Evolutionary conservation across 2,329 filamentous ascomycete species (phyloP), one percentile per base, ranked within the genome.

Genomic region (Alternaria gaisen): DNA sequence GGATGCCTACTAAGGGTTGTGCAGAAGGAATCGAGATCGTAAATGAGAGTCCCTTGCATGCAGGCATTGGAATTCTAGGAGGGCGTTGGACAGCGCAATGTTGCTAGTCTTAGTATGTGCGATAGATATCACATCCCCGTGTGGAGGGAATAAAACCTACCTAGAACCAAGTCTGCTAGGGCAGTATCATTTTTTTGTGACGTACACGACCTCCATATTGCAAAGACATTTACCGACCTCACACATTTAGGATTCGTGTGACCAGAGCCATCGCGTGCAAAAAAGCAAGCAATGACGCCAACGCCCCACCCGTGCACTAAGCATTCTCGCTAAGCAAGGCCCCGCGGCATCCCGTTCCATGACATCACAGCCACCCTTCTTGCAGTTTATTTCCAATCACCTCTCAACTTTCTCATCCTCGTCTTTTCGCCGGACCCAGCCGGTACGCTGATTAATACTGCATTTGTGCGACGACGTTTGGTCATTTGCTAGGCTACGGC

Each of bases 231-330:
- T 18, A 24, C 41, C 12, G 24, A 16, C 4, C 32, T 50, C 20
- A 24, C 9, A 26, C 14, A 16, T 24, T 24, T 50, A 8, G 22
- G 6, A 12, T 22, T 14, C 18, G 28, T 22, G 28, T 32, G 18
- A 44, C 28, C 38, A 54, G 3, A 44, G 40, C n/a, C n/a, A 38
- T 18, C 11, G 20, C 20, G 5, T 3, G 46, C 46, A n/a, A 32
- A 50, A 50, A 22, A 46, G 52, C 3, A 18, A 47, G 46, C 44
- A 24, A 60, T 60, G 53, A 60, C 46, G 56, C 55, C 43, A 60
- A 51, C 16, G 43, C 38, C 57, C 52, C 51, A 48, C 51, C 51
- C 42, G 36, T 43, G 20, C 47, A 36, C 38, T 16, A 60, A 56
- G 57, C 57, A 38, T 56, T 44, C 30, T 47, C 52, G 52, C 57